phyloP scores from a whole-genome alignment of 345 rosid species.

The Conringia planisiliqua region DNA sequence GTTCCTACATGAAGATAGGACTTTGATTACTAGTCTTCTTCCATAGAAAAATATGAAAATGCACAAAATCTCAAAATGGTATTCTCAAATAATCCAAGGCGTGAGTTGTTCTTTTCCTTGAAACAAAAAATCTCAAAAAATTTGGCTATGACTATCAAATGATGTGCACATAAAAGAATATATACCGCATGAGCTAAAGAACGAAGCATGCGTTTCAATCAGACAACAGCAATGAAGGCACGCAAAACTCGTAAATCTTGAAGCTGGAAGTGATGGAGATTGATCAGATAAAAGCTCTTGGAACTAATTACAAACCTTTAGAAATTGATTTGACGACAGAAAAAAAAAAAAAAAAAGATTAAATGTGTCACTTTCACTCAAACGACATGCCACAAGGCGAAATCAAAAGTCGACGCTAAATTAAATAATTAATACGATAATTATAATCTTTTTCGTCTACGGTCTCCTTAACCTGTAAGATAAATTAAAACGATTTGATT shows the following conservation, averaged over 20 bases:
- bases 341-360: not conserved
- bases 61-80: not conserved
- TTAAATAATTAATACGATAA: not conserved
- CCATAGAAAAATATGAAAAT: not conserved
- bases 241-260: not conserved
- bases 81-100: not conserved
- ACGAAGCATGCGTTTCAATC: not conserved
- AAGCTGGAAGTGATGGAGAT: not conserved
- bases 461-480: not conserved
- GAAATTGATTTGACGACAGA: not conserved
- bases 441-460: not conserved
- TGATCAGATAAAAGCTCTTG: not conserved
- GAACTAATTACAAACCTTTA: not conserved
- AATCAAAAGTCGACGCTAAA: not conserved
- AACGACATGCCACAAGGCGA: not conserved
- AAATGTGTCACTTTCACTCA: not conserved
- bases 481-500: not conserved
- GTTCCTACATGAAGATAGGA: not conserved
- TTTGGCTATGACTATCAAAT: too few species aligned
- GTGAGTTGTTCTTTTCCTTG: not conserved
- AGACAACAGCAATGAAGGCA: not conserved
- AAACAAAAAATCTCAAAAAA: not conserved
- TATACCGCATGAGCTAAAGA: not conserved
- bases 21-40: not conserved
- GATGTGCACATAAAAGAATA: not conserved